Base-by-base conservation (phyloP, 2,329 filamentous ascomycete species). In the Monilinia aucupariae region DNA sequence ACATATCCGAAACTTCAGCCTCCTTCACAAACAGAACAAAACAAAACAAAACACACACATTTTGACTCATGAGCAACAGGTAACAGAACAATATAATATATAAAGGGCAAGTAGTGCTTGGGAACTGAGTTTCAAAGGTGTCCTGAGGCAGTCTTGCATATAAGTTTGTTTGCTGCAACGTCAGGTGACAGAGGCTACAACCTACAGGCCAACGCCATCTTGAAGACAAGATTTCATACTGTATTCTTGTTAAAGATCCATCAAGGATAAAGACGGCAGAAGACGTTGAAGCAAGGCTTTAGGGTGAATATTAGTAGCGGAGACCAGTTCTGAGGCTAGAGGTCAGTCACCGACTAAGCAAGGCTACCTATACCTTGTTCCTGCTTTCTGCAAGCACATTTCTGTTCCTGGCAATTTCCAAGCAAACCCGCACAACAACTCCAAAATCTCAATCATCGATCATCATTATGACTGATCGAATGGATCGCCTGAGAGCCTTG, bases 401-500 rank as follows among this genome's bases (percentile, higher is more conserved):
- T 20, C 25, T 10, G 13, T 12, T 17, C 43, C 12, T 12, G 12
- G 22, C 22, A n/a, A 22, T 43, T 56, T 48, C 22, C 41, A 45
- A 48, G 22, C 50, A 49, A 7, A 32, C 15, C n/a, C 17, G 25
- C 13, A 34, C 13, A 48, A 37, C 41, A 20, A 47, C 25, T 30
- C 4, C 13, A 37, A 58, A 47, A 0, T 25, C 25, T 34, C 7
- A 47, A 32, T 22, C 27, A 13, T 49, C 43, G 27, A 30, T 30
- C 27, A 13, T 49, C 43, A 58, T 34, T 3, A 62, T 62, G 60
- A 17, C 45, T 15, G n/a, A 43, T 30, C 25, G 52, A 3, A 25
- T 50, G 25, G 52, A 62, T 50, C 52, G 60, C 8, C n/a, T 62
- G 20, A 50, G 30, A 41, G 52, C 52, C 10, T 50, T 62, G 45